phyloP scores from a whole-genome alignment of 2,329 filamentous ascomycete genomes.

The Cucurbitaria berberidis region DNA sequence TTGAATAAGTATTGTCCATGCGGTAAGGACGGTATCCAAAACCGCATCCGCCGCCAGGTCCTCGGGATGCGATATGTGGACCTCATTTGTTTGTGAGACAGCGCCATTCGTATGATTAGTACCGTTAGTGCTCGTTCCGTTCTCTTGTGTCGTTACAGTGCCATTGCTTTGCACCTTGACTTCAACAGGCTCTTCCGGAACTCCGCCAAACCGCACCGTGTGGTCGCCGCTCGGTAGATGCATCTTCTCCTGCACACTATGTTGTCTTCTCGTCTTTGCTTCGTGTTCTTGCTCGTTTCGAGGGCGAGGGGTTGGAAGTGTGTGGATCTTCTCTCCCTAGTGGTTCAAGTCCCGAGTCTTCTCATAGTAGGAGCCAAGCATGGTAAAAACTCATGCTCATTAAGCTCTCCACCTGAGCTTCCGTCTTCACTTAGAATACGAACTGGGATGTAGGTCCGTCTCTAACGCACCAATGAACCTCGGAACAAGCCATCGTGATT shows the following conservation, averaged over 20 bases:
- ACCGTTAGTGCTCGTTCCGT: constrained; percentile 12
- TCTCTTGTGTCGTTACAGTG: constrained; percentile 10
- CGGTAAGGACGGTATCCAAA: constrained; percentile 35
- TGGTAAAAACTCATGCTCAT: constrained; percentile 12
- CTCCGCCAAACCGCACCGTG: constrained; percentile 19
- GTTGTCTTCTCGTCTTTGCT: constrained; percentile 6
- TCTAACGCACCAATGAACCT: constrained; percentile 5
- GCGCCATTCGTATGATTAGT: constrained; percentile 8
- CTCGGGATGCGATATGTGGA: constrained; percentile 17
- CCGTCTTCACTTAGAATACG: constrained; percentile 13
- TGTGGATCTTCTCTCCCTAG: constrained; percentile 9
- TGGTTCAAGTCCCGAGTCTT: constrained; percentile 21
- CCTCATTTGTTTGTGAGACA: constrained; percentile 18
- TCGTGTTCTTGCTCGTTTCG: neutral
- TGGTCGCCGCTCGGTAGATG: constrained; percentile 29
- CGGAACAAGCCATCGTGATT: constrained; percentile 14
- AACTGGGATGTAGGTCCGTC: constrained; percentile 18
- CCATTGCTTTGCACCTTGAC: constrained; percentile 22
- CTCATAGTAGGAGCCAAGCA: constrained; percentile 33
- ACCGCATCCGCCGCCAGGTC: constrained; percentile 13
- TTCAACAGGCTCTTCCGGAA: constrained; percentile 19
- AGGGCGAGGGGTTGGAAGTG: constrained; percentile 5
- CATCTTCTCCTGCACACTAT: constrained; percentile 17
- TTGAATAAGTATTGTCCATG: constrained; percentile 39
- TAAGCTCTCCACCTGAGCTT: constrained; percentile 16